Evolutionary conservation across 805 yeast species (phyloP), one percentile per base, ranked within the genome.

Genomic region (Jamesozyma hellenica): DNA sequence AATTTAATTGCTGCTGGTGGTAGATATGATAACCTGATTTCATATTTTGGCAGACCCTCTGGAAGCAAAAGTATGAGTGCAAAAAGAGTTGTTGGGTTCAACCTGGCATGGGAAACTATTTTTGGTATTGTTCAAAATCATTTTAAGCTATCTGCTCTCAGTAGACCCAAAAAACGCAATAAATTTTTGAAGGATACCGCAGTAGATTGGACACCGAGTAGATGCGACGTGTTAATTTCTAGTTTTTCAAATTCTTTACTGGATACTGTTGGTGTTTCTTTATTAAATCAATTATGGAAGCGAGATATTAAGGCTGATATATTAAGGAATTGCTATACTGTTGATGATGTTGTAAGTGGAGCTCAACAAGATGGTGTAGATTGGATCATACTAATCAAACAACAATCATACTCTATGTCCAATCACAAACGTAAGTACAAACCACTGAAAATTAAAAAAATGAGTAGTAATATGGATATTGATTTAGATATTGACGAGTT

Each of bases 1-100:
- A 65, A 56, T 31, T 46, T 80, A 26, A 65, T 92, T 31, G 92
- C 92, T 13, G 90, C 92, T 0, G 99, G 99, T 34, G 99, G 99
- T 2, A 67, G 99, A 40, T 92, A 87, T 55, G 97, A 90, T 52
- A 66, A 68, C 16, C 67, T 92, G 47, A 74, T 87, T 12, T 66
- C 75, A 3, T 69, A 78, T 14, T 70, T 86, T 43, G 74, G 90
- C 0, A 77, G 83, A 47, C 71, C 76, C 1, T 62, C 74, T 42
- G 55, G 67, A 16, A 60, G 55, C 3, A 55, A 55, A 35, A 50
- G 42, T 29, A 38, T 53, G 1, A 54, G 52, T 30, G 45, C 71
- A 36, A 68, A 72, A 16, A 68, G 70, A 39, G 95, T 87, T 1
- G 96, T 88, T 32, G 97, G 98, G 0, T 81, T 92, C 53, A 80